Evolutionary conservation across 108 stramenopile species (phyloP).

Genomic region (Nitzschia sp.): DNA sequence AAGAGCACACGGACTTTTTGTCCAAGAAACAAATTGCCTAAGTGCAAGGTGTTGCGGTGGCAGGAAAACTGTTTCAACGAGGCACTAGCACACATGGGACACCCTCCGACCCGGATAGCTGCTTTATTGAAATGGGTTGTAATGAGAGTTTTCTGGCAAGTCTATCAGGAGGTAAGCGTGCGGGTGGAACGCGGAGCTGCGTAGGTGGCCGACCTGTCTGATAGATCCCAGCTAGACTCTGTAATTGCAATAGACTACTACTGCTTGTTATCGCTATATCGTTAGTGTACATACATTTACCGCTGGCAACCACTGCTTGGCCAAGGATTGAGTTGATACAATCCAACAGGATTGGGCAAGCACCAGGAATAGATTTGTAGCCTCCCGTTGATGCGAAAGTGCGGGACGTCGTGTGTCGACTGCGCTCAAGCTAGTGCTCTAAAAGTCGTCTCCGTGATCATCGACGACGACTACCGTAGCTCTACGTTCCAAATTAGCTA

Average conservation of each 20-base stretch:
- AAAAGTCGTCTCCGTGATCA: too few relatives aligned
- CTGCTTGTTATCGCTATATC: background rate
- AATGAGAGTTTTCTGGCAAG: background rate
- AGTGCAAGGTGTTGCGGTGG: background rate
- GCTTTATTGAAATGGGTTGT: background rate
- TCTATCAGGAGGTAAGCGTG: slow-evolving; percentile 30
- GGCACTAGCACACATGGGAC: slow-evolving; percentile 5
- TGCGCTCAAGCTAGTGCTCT: too few relatives aligned
- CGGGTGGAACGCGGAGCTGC: slow-evolving; percentile 50
- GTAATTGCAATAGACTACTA: background rate
- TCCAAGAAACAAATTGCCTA: slow-evolving; percentile 83
- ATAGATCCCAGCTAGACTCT: background rate
- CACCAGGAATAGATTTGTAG: too few relatives aligned
- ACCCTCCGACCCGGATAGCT: slow-evolving; percentile 22
- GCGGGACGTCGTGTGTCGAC: too few relatives aligned
- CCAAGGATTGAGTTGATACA: too few relatives aligned
- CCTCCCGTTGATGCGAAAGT: too few relatives aligned
- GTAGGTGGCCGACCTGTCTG: slow-evolving; percentile 51
- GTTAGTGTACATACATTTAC: too few relatives aligned
- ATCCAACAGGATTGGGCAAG: too few relatives aligned
- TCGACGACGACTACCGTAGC: too few relatives aligned
- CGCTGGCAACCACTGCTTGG: too few relatives aligned
- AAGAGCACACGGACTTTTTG: slow-evolving; percentile 99
- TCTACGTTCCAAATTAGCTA: too few relatives aligned
- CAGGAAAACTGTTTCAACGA: background rate